Evolutionary conservation across 75 land plant genomes (phyloP).

Genomic region (Larix kaempferi): DNA sequence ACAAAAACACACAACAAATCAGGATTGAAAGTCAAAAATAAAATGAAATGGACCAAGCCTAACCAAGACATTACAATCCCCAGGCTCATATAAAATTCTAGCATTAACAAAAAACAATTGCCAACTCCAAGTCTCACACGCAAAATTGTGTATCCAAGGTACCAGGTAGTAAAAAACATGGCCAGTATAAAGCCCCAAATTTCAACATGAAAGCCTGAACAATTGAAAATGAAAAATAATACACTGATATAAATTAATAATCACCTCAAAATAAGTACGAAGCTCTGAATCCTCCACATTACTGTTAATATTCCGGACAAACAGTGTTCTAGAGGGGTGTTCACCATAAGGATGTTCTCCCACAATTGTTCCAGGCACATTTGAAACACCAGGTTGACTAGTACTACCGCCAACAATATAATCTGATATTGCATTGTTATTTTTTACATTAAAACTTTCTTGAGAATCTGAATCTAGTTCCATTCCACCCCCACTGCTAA

Average conservation of each 20-base stretch:
- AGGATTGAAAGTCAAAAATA: background rate
- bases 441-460: conserved; percentile 39
- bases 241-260: background rate
- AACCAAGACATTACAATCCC: too few species aligned
- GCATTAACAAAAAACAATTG: too few species aligned
- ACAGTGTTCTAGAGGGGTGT: conserved; percentile 90
- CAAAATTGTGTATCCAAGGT: background rate
- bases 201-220: background rate
- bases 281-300: conserved; percentile 84
- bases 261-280: conserved; percentile 70
- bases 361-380: conserved; percentile 68
- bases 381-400: conserved; percentile 37
- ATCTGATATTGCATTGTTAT: conserved; percentile 41
- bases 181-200: background rate
- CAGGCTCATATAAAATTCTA: too few species aligned
- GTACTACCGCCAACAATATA: conserved; percentile 33
- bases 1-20: background rate
- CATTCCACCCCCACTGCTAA: conserved; percentile 89
- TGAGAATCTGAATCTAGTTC: conserved; percentile 69
- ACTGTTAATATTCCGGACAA: conserved; percentile 84
- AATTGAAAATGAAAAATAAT: conserved; percentile 8
- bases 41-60: background rate
- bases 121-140: too few species aligned
- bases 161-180: background rate
- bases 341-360: conserved; percentile 99